phyloP scores from a whole-genome alignment of 495 filamentous ascomycete genomes.

The Bombardia bombarda region DNA sequence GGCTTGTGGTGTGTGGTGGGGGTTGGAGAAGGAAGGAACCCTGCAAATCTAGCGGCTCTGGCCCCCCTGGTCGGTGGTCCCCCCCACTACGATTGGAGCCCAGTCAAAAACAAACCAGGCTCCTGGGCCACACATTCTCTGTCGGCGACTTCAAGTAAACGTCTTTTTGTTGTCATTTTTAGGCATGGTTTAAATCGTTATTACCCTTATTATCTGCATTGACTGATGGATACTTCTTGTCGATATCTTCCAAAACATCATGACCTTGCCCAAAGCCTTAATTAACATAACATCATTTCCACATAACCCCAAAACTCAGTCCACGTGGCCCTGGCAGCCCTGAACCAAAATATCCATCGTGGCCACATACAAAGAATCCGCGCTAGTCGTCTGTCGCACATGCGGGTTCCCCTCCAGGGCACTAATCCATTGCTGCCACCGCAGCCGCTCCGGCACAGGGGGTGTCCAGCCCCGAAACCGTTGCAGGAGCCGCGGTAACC shows the following conservation, averaged over 20 bases:
- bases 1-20: too few relatives aligned
- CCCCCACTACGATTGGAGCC: background rate
- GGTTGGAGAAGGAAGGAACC: too few relatives aligned
- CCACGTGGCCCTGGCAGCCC: conserved; percentile 1
- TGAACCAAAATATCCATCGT: conserved; percentile 56
- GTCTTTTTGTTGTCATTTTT: too few relatives aligned
- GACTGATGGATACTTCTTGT: too few relatives aligned
- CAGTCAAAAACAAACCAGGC: background rate
- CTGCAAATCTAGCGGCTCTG: background rate
- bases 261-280: too few relatives aligned
- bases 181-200: too few relatives aligned
- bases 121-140: background rate
- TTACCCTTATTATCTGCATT: too few relatives aligned
- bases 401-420: conserved; percentile 70
- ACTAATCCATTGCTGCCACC: conserved; percentile 73
- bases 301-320: background rate
- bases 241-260: too few relatives aligned
- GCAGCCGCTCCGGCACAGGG: conserved; percentile 37
- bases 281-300: too few relatives aligned
- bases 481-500: conserved; percentile 64
- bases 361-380: conserved; percentile 64
- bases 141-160: too few relatives aligned
- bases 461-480: conserved; percentile 78
- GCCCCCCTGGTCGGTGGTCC: background rate
- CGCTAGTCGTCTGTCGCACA: conserved; percentile 70